Evolutionary conservation across 139 green algal genomes (phyloP).

Genomic region (Zygnema circumcarinatum): DNA sequence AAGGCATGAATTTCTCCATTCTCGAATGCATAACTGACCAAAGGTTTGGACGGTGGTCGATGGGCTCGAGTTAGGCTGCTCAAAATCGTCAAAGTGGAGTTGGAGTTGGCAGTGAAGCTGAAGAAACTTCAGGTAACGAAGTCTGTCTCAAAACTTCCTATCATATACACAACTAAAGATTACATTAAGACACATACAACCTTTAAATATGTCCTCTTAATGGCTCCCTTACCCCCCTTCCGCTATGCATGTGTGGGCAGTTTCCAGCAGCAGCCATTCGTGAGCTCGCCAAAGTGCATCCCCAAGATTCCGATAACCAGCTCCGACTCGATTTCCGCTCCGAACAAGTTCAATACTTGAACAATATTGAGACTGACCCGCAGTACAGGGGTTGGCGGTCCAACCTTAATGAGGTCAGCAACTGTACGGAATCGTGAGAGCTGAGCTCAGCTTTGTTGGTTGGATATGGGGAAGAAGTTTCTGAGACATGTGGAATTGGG

Average conservation of each 20-base stretch:
- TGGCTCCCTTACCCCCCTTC: too few species aligned
- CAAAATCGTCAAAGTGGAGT: conserved; percentile 15
- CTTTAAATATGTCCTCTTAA: too few species aligned
- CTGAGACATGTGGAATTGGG: neutral
- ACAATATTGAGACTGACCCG: conserved; percentile 84
- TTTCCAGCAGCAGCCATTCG: conserved; percentile 23
- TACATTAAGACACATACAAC: too few species aligned
- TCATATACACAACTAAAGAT: too few species aligned
- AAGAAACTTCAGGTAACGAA: conserved; percentile 37
- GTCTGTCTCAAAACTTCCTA: too few species aligned
- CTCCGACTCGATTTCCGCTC: conserved; percentile 49
- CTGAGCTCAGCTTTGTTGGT: conserved; percentile 4
- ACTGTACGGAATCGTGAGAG: neutral
- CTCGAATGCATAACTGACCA: too few species aligned
- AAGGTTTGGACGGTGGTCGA: too few species aligned
- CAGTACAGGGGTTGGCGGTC: conserved; percentile 59
- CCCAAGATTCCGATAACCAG: neutral
- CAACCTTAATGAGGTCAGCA: conserved; percentile 65
- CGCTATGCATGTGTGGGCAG: too few species aligned
- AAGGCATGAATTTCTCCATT: too few species aligned
- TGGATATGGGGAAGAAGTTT: neutral
- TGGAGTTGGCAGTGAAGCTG: conserved; percentile 27
- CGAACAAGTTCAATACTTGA: conserved; percentile 73
- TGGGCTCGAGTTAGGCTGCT: conserved; percentile 45
- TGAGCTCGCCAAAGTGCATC: conserved; percentile 28